These are phyloP conservation scores for Blastocystis sp. DNA, from an alignment of 352 stramenopile species.

Conservation along the genomic window DNA sequence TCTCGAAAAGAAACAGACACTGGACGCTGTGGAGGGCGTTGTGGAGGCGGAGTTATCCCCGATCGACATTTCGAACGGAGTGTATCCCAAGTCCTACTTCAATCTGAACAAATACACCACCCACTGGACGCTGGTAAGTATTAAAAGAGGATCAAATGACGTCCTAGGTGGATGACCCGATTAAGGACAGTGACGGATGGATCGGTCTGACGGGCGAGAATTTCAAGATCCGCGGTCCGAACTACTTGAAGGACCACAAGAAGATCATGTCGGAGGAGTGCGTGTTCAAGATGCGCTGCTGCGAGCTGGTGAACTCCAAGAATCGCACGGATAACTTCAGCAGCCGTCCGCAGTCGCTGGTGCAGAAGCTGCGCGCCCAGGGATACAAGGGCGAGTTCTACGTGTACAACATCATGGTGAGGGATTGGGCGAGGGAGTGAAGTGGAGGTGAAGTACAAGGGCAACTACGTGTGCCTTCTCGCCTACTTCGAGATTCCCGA, in stretches of 20 bases:
- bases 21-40: neutral
- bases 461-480: constrained; percentile 5
- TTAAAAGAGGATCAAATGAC: neutral
- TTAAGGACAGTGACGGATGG: constrained; percentile 41
- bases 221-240: constrained; percentile 40
- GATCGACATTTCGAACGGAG: neutral
- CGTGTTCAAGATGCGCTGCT: constrained; percentile 38
- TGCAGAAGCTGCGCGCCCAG: constrained; percentile 15
- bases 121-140: constrained; percentile 20
- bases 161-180: constrained; percentile 2
- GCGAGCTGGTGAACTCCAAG: constrained; percentile 33
- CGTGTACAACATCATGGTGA: constrained; percentile 65
- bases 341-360: neutral
- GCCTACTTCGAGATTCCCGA: constrained; percentile 32
- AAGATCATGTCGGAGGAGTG: constrained; percentile 57
- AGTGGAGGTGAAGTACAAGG: constrained; percentile 31
- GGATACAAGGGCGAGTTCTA: constrained; percentile 61
- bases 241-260: constrained; percentile 55
- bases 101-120: constrained; percentile 33
- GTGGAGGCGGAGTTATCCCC: neutral
- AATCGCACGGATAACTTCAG: constrained; percentile 10
- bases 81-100: constrained; percentile 10
- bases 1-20: constrained; percentile 6
- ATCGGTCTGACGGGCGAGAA: constrained; percentile 32
- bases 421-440: no score